Evolutionary conservation across 106 monocot species (phyloP), one percentile per base, ranked within the genome.

Genomic region (Dioscorea zingiberensis): DNA sequence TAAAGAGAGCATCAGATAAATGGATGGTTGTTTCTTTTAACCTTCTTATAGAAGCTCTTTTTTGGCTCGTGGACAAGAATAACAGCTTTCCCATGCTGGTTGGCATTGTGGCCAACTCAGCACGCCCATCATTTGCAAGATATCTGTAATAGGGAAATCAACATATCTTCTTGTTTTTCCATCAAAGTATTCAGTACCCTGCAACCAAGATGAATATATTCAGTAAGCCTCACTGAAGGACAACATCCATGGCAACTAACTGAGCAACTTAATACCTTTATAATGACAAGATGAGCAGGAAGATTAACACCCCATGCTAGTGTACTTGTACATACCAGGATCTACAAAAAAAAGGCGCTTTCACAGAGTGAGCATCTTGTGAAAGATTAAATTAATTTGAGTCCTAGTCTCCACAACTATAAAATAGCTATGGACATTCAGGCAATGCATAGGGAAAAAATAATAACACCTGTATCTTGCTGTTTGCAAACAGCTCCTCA

Each of bases 111-210:
- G 94, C n/a, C 94, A 84, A 58, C 94, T n/a, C 94, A 27, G 94
- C 94, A 76, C 94, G 15, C 90, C 94, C 94, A 95, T 95, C 94
- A 95, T 95, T 74, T 95, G 94, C 87, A 95, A 69, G 25, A 95
- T 95, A 73, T 95, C 94, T 48, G 94, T 95, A 58, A 95, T 95
- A 47, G 90, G 91, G 66, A 91, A 95, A 79, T 95, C 94, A 71
- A 95, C 83, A 72, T 95, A 95, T 83, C 94, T 85, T 73, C 91
- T 95, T 66, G 83, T 71, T 80, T 91, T 95, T 61, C 94, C 94
- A 85, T 95, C 94, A 79, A 69, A 95, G 63, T 76, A 95, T 79
- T 95, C 94, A 74, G 94, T 95, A 8, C 94, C 94, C 94, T 95
- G 69, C 26, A 80, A 48, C 6, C 28, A 51, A 27, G 47, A 10